Base-by-base conservation (phyloP, 352 stramenopile species). In the Aphanomyces invadans region DNA sequence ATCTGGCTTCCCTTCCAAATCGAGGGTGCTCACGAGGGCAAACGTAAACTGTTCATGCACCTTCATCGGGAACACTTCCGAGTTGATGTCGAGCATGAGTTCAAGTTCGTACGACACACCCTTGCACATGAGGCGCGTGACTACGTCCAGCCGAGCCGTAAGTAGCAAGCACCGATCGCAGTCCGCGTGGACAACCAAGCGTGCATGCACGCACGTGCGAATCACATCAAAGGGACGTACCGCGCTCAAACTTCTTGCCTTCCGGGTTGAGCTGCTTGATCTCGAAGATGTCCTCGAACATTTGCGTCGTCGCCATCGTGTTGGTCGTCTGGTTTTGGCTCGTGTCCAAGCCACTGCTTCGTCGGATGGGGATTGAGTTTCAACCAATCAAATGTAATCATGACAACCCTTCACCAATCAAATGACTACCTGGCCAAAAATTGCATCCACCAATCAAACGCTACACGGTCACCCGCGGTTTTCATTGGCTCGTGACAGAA, bases 231-330 rank as follows among this genome's bases (percentile, higher is more conserved):
- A 12, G 25, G 12, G 12, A 69, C 75, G 65, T 65, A 93, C 87
- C 86, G 79, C 95, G 96, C 76, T 97, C 88, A 64, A 97, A 97
- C 77, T 98, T 98, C 83, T 99, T 99, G 33, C 95, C 96, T 62
- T 98, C 95, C 21, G 96, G 96, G 78, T 99, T 99, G 26, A 99
- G 70, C 68, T 96, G 81, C 45, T 87, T 96, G 66, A 98, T 93
- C 81, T 98, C 92, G 73, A 99, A 99, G 68, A 98, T 98, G 78
- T 99, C 96, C 80, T 99, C 95, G 85, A 99, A 99, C 53, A 99
- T 75, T 72, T 95, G 84, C 25, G 86, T 92, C 74, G 86, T 82
- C 49, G 49, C 25, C 86, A 95, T 95, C 19, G 29, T 46, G 55
- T 15, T 33, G 46, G 42, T 25, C 42, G 28, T 23, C 23, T 49